Evolutionary conservation across 768 basidiomycete genomes (phyloP), one percentile per base, ranked within the genome.

Genomic region (Suillus bovinus): DNA sequence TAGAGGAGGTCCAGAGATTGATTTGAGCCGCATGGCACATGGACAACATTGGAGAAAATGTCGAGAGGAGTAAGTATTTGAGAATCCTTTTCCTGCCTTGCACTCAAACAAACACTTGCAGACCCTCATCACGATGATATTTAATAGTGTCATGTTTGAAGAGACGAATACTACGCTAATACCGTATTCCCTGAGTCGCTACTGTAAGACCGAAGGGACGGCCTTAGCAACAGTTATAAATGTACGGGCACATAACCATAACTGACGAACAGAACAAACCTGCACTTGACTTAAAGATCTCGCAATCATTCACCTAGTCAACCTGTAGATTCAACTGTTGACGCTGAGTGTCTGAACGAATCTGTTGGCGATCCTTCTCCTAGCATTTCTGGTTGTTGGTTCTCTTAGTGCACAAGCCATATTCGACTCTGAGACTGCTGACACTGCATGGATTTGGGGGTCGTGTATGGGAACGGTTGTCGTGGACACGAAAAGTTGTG

Each of bases 391-490:
- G 27, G 55, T 17, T 27, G 24, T 38, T 11, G 36, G 55, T 39
- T 24, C 36, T 39, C 36, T 56, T 11, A 13, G 24, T 27, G 24
- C 24, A 17, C 24, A 17, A 27, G 55, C 17, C 10, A 39, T 20
- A 5, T 17, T 20, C 22, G 16, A 24, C 22, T 24, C 22, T 5
- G 16, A 2, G 34, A 38, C 36, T 24, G 6, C 11, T 24, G 20
- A 41, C 27, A 14, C 55, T 14, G 6, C 59, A 57, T 67, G 55
- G 33, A 16, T 62, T 41, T 64, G 62, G 61, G 17, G 10, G 13
- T 36, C 29, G 27, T 64, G 61, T 22, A 59, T 47, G 16, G 2
- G 50, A 11, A 8, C 58, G 7, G 4, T 0, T 16, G 24, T 14
- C 31, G n/a, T 5, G 5, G 0, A 0, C 1, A 14, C 8, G 2